Base-by-base conservation (phyloP, 768 basidiomycete species). In the Leucocoprinus leucothites region DNA sequence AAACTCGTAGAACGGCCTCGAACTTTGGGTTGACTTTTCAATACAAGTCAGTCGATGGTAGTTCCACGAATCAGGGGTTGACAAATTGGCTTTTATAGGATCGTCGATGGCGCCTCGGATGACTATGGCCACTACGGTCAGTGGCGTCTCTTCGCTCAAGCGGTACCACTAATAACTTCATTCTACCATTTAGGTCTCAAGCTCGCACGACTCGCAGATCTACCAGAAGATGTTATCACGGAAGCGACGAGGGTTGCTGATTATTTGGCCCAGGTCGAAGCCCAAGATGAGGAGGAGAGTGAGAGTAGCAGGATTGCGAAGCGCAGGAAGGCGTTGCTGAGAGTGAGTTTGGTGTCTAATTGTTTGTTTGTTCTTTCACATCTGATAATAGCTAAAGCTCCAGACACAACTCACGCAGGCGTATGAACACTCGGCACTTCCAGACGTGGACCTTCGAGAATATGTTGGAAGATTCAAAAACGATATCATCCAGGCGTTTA, bases 181-280 rank as follows among this genome's bases (percentile, higher is more conserved):
- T 11, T 42, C 4, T 24, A 13, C 21, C 14, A 34, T 34, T 21
- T 59, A 95, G 95, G 96, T 2, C 74, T 99, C 9, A 90, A 97
- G 61, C 80, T 98, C 24, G 94, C 95, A 11, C 82, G 83, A 45
- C 78, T 96, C 4, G 94, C 93, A 0, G 92, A 94, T 63, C 74
- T 99, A 0, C 96, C 96, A 0, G 58, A 67, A 0, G 81, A 89
- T 45, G 82, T 96, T 11, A 66, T 94, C 40, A 58, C 63, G 3
- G 85, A 89, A 66, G 86, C 81, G 4, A 79, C 71, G 56, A 73
- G 81, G 53, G 82, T 91, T 0, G 82, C 91, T 2, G 74, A 75
- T 13, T 72, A 69, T 8, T 78, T 97, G 9, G 70, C 77, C 3
- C 80, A 80, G 19, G 68, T 85, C 7, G 82, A 90, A 54, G 74